Conservation (phyloP, 257 asterid species). For the Fraxinus americana region DNA sequence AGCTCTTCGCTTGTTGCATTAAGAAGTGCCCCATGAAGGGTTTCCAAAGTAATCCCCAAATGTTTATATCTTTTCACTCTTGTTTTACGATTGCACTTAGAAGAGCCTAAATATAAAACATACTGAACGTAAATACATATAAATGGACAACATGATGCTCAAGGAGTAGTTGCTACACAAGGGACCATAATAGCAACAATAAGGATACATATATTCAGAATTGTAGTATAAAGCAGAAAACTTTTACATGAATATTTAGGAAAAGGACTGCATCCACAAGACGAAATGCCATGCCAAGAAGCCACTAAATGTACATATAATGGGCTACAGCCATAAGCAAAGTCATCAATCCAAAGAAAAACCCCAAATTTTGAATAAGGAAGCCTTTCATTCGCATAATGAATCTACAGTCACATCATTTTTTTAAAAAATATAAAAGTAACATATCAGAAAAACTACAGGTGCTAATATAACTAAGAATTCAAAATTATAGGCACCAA, state of each 20-base stretch:
- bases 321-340: constrained; percentile 43
- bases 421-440: too few species aligned
- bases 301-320: constrained; percentile 93
- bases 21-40: too few species aligned
- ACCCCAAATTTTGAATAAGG: too few species aligned
- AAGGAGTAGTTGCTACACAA: constrained; percentile 16
- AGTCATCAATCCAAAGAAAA: too few species aligned
- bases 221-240: constrained; percentile 20
- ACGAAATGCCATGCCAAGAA: constrained; percentile 85
- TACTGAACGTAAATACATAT: constrained; percentile 24
- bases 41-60: too few species aligned
- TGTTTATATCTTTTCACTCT: constrained; percentile 50
- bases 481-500: too few species aligned
- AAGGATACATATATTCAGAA: constrained; percentile 3
- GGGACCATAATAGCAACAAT: constrained; percentile 8
- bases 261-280: constrained; percentile 84
- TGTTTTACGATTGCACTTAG: constrained; percentile 75
- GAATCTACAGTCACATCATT: too few species aligned
- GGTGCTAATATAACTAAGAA: too few species aligned
- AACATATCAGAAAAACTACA: too few species aligned
- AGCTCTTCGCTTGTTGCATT: too few species aligned
- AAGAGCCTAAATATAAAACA: constrained; percentile 58
- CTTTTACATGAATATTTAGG: constrained; percentile 84
- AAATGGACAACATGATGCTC: background rate
- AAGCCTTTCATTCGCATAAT: too few species aligned